Conservation (phyloP, 2,329 filamentous ascomycete genomes). For the Emmonsia crescens region DNA sequence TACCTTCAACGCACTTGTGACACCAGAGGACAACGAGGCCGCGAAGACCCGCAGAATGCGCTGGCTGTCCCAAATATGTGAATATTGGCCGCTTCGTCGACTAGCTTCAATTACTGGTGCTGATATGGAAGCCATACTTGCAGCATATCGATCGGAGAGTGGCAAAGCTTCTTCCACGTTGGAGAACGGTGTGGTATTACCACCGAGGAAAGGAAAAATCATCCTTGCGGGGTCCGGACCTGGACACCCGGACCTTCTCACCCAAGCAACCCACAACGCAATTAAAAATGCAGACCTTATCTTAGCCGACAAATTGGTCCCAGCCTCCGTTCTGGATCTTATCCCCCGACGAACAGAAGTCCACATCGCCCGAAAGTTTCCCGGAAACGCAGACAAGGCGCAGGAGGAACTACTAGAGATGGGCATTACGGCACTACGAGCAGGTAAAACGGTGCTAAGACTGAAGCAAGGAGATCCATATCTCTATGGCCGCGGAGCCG, state of each 20-base stretch:
- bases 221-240: conserved; percentile 87
- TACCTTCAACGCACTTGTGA: conserved; percentile 73
- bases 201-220: conserved; percentile 51
- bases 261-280: conserved; percentile 46
- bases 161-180: conserved; percentile 5
- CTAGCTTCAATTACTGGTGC: conserved; percentile 68
- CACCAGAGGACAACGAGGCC: conserved; percentile 56
- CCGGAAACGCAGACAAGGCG: conserved; percentile 86
- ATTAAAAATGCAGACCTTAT: conserved; percentile 39
- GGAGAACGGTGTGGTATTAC: conserved; percentile 8
- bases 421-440: conserved; percentile 57
- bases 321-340: conserved; percentile 72
- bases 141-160: conserved; percentile 46
- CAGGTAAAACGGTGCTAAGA: conserved; percentile 71
- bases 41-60: conserved; percentile 73
- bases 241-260: conserved; percentile 84
- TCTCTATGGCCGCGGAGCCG: conserved; percentile 86
- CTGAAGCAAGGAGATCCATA: conserved; percentile 97
- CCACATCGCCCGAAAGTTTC: conserved; percentile 92
- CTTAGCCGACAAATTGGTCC: conserved; percentile 46
- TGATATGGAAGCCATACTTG: conserved; percentile 67
- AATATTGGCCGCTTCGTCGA: conserved; percentile 89
- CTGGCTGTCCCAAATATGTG: conserved; percentile 92
- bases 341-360: conserved; percentile 83
- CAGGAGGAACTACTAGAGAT: conserved; percentile 79